phyloP scores from a whole-genome alignment of 345 rosid species.

The Gossypium ekmanianum region DNA sequence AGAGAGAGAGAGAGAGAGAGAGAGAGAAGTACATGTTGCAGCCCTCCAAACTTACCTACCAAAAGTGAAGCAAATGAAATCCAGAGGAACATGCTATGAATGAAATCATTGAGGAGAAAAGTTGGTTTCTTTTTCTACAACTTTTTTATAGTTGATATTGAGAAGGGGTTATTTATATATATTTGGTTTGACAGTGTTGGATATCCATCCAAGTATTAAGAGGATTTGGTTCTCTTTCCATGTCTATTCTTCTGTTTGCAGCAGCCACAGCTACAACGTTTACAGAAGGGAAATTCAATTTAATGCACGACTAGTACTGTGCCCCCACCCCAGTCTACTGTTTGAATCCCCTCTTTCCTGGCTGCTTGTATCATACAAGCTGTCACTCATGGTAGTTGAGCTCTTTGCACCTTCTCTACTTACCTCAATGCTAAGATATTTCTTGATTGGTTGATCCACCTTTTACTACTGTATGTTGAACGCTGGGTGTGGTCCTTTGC shows the following conservation, averaged over 20 bases:
- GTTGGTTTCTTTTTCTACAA: neutral
- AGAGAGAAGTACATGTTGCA: neutral
- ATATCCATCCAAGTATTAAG: neutral
- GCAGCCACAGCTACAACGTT: neutral
- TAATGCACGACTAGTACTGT: neutral
- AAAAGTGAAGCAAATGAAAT: neutral
- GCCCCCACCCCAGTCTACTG: neutral
- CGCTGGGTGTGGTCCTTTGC: neutral
- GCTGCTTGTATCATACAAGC: neutral
- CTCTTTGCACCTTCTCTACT: too few species aligned
- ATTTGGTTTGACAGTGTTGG: neutral
- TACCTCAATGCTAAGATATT: neutral
- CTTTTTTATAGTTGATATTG: neutral
- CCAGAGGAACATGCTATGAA: slow-evolving; percentile 10
- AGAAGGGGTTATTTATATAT: neutral
- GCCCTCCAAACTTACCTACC: slow-evolving; percentile 17
- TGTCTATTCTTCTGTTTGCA: slow-evolving; percentile 9
- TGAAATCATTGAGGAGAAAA: neutral
- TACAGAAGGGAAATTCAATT: neutral
- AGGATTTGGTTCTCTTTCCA: slow-evolving; percentile 8
- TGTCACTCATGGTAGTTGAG: neutral
- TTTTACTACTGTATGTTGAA: neutral
- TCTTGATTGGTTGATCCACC: neutral
- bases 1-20: neutral
- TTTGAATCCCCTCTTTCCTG: slow-evolving; percentile 2